Percentiles rank a stretch among this genome's conserved stretches.
These are phyloP conservation scores for Penicillium sp. DNA, from an alignment of 2,329 filamentous ascomycete species.

Conservation along the genomic window DNA sequence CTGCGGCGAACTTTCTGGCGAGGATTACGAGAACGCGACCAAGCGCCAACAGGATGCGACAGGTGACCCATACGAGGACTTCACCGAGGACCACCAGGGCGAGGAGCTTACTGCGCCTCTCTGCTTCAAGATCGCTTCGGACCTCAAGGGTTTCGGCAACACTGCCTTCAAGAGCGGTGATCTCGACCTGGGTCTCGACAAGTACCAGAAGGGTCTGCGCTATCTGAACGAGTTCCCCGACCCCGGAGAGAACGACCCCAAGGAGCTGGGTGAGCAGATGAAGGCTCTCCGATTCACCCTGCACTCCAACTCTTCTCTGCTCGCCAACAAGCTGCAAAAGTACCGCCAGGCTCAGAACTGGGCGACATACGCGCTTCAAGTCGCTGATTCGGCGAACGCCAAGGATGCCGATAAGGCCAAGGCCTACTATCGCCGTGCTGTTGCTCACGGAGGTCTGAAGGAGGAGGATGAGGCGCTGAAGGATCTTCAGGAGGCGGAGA, in stretches of 20 bases:
- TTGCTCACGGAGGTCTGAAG: conserved; percentile 66
- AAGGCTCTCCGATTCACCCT: conserved; percentile 70
- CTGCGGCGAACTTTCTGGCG: conserved; percentile 74
- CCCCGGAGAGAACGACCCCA: conserved; percentile 57
- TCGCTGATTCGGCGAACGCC: conserved; percentile 50
- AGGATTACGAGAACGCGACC: conserved; percentile 58
- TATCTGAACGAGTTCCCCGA: conserved; percentile 81
- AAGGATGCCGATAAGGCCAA: conserved; percentile 75
- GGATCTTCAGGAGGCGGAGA: conserved; percentile 66
- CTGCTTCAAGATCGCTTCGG: conserved; percentile 68
- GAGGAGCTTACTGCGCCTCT: conserved; percentile 57
- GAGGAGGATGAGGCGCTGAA: conserved; percentile 73
- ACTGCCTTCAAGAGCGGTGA: conserved; percentile 78
- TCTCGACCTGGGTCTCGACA: conserved; percentile 62
- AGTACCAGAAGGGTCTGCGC: conserved; percentile 87
- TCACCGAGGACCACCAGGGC: conserved; percentile 68
- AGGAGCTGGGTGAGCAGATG: conserved; percentile 58
- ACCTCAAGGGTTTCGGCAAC: conserved; percentile 87
- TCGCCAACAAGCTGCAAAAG: conserved; percentile 69
- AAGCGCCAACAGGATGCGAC: conserved; percentile 66
- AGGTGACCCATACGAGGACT: conserved; percentile 91
- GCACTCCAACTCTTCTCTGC: conserved; percentile 78
- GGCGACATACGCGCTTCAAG: conserved; percentile 63
- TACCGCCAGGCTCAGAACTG: conserved; percentile 62
- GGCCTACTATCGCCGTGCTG: conserved; percentile 72